Evolutionary conservation across 768 basidiomycete genomes (phyloP).

Genomic region (Tricholoma sp.): DNA sequence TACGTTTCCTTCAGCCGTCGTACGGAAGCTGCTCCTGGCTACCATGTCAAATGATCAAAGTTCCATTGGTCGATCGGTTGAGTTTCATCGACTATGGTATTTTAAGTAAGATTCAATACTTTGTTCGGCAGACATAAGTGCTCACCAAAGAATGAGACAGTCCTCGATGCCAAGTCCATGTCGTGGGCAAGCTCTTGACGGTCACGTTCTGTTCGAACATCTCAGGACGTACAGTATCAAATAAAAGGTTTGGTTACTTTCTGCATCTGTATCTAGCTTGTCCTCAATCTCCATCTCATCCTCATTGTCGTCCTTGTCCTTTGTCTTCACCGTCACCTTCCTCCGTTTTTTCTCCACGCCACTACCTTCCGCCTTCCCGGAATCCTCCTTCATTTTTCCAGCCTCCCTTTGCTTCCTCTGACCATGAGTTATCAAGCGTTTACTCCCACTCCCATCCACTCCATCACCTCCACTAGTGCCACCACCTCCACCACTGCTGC

Average conservation of each 20-base stretch:
- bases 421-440: neutral
- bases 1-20: neutral
- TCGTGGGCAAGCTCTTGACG: neutral
- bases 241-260: neutral
- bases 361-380: neutral
- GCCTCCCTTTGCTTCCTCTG: constrained; percentile 1
- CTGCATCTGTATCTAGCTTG: neutral
- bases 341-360: neutral
- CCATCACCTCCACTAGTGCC: neutral
- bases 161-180: neutral
- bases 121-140: neutral
- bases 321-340: neutral
- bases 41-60: neutral
- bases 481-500: neutral
- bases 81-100: neutral
- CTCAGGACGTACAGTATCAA: neutral
- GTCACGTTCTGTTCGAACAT: neutral
- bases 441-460: neutral
- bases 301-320: neutral
- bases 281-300: neutral
- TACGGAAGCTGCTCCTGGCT: neutral
- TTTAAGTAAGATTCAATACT: neutral
- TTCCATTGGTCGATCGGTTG: neutral
- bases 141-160: neutral
- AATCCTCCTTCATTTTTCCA: constrained; percentile 1